A percentile compares a stretch with the other conserved stretches of the same genome.
Conservation (phyloP, 2,329 filamentous ascomycete species). For the Epichloe baconii region DNA sequence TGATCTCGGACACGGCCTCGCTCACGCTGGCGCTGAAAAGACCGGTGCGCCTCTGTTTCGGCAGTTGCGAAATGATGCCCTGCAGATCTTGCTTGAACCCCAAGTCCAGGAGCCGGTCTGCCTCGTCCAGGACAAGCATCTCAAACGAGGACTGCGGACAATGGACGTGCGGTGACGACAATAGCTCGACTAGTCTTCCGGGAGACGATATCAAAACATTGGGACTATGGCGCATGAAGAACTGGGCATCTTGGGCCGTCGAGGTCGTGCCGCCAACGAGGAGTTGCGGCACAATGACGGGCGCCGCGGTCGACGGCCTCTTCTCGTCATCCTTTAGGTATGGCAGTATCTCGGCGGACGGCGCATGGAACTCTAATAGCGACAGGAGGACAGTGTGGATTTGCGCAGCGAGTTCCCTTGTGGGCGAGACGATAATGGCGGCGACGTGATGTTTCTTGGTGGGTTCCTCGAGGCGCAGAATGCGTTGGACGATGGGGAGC, state of each 20-base stretch:
- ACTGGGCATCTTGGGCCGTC: constrained; percentile 73
- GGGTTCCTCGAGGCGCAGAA: constrained; percentile 67
- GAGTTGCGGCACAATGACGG: constrained; percentile 68
- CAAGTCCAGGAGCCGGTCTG: constrained; percentile 80
- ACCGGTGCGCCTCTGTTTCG: constrained; percentile 86
- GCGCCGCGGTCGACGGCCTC: constrained; percentile 30
- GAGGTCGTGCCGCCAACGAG: constrained; percentile 70
- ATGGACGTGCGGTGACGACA: constrained; percentile 77
- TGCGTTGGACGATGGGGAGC: constrained; percentile 69
- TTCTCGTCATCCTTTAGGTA: constrained; percentile 43
- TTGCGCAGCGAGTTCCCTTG: constrained; percentile 76
- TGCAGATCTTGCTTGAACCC: constrained; percentile 89
- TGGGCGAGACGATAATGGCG: constrained; percentile 86
- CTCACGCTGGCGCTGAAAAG: constrained; percentile 94
- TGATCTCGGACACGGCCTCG: constrained; percentile 85
- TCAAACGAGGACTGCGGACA: constrained; percentile 84
- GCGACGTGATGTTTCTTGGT: constrained; percentile 83
- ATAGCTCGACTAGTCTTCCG: constrained; percentile 74
- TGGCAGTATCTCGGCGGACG: constrained; percentile 55
- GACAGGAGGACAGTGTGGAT: constrained; percentile 72
- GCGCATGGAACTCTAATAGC: constrained; percentile 68
- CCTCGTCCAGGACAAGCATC: constrained; percentile 84
- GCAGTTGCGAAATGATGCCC: constrained; percentile 68
- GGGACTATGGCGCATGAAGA: constrained; percentile 70
- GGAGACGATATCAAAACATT: constrained; percentile 88